Evolutionary conservation across 805 yeast species (phyloP), one percentile per base, ranked within the genome.

Genomic region (Blastobotrys chiropterorum): DNA sequence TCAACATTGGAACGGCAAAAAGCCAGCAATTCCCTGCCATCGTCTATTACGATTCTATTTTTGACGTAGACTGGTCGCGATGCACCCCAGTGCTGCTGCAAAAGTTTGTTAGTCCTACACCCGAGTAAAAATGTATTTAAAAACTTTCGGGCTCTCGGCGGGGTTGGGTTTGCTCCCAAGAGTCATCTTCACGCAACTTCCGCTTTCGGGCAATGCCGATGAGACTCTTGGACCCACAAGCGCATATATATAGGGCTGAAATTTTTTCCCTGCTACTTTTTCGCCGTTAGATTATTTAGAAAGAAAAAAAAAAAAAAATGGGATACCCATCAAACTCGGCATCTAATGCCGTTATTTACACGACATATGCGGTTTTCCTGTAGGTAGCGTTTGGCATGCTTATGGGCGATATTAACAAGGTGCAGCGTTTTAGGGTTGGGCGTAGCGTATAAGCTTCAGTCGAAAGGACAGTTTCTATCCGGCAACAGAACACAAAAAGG

Each of bases 401-500:
- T n/a, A n/a, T n/a, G n/a, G n/a, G n/a, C n/a, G n/a, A n/a, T n/a
- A 39, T 13, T 17, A 15, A 15, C 17, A 22, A 4, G n/a, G 26
- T 40, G 21, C 38, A 38, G 65, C 3, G 64, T 76, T 19, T 62
- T 77, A 17, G 89, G 89, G 3, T 64, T 80, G 1, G 72, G 63
- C 2, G 73, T 82, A 14, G 95, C 96, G 0, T 85, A 76, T 72
- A 76, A 67, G 56, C 74, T 75, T 38, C 72, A 77, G 48, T 73
- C 76, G 42, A 71, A 73, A 44, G 73, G 75, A 41, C 76, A 81
- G 3, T 90, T 86, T 62, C 69, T 90, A 50, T 76, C 90, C 1
- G 83, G 90, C 2, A 87, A 90, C 69, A 84, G 94, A 11, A 81
- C 96, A 0, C 90, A 86, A 61, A 75, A 75, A 44, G 95, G 89